Base-by-base conservation (phyloP, 768 basidiomycete genomes). In the Leccinum sublutescens region DNA sequence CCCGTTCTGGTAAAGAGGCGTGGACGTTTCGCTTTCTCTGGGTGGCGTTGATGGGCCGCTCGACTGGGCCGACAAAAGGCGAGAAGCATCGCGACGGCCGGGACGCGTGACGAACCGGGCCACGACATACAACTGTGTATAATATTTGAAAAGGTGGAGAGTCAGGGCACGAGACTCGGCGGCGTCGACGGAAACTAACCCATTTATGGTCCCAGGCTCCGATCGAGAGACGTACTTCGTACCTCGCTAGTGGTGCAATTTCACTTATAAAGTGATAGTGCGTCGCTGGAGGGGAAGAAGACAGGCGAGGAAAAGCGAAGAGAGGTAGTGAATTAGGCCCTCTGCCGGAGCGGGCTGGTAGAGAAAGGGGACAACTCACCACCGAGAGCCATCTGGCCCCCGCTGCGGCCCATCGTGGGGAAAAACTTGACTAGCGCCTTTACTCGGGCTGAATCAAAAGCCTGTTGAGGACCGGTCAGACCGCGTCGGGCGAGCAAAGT, bases 151-250 rank as follows among this genome's bases (percentile, higher is more conserved):
- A 25, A 23, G 2, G 12, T 5, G 1, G 50, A 8, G 7, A 9
- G 5, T 61, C 14, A 52, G 29, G 34, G 10, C 2, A 27, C 4
- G 21, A 5, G 25, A 53, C 11, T 33, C 4, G 29, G 19, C 50
- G 53, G 29, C 19, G 11, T 48, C 5, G 15, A 14, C 40, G 6
- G 40, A n/a, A 17, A 73, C 83, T 50, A 64, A 88, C 89, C 89
- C 89, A 91, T 82, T 92, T 92, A 34, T 85, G 74, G 54, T 90
- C 89, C 90, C 90, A 92, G 5, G 80, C 75, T 11, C 75, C 85
- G 2, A 89, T 71, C 23, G 69, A 76, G 11, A 82, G 66, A 43
- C 85, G 77, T 10, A 91, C 78, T 72, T 91, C 87, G 62, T 87
- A 91, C 1, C 73, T 70, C 9, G 79, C 66, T 7, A 88, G 71